A percentile compares a stretch with the other conserved stretches of the same genome.
Evolutionary conservation across 2,329 filamentous ascomycete species (phyloP).

Genomic region (Trichoderma asperellum): DNA sequence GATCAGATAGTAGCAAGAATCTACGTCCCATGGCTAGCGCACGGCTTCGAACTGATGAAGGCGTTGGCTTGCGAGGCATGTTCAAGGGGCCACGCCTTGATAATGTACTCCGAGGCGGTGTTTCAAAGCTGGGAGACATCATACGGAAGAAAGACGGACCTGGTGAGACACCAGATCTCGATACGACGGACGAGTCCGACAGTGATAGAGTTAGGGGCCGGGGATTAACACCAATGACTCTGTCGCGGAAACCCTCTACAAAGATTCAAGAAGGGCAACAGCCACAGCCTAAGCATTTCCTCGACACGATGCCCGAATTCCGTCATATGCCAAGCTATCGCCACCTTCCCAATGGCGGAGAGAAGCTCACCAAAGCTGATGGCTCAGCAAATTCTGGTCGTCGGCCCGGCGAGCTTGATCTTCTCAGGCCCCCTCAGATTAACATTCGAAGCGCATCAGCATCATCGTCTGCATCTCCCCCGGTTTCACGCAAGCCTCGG

Average conservation of each 20-base stretch:
- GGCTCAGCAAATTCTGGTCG: constrained; percentile 36
- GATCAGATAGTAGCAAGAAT: constrained; percentile 35
- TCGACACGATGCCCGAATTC: constrained; percentile 59
- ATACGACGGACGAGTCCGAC: constrained; percentile 56
- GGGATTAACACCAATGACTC: constrained; percentile 40
- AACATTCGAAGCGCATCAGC: constrained; percentile 51
- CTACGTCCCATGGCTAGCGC: constrained; percentile 51
- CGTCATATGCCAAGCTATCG: constrained; percentile 42
- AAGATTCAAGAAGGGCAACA: constrained; percentile 39
- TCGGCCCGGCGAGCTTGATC: constrained; percentile 52
- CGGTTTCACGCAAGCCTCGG: constrained; percentile 32
- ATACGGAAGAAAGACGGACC: constrained; percentile 58
- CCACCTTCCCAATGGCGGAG: constrained; percentile 28
- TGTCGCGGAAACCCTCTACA: constrained; percentile 44
- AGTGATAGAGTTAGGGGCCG: constrained; percentile 48
- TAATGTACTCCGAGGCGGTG: constrained; percentile 65
- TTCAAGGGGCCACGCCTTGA: constrained; percentile 79
- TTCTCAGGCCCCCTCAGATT: constrained; percentile 54
- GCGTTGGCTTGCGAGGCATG: constrained; percentile 60
- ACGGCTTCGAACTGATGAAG: constrained; percentile 45
- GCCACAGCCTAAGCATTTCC: constrained; percentile 48
- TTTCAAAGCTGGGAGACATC: constrained; percentile 61
- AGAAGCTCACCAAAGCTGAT: constrained; percentile 31
- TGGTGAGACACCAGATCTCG: constrained; percentile 43
- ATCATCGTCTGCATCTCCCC: constrained; percentile 45